These are phyloP conservation scores for Emmonsiellopsis sp. DNA, from an alignment of 2,329 filamentous ascomycete genomes.

Conservation along the genomic window DNA sequence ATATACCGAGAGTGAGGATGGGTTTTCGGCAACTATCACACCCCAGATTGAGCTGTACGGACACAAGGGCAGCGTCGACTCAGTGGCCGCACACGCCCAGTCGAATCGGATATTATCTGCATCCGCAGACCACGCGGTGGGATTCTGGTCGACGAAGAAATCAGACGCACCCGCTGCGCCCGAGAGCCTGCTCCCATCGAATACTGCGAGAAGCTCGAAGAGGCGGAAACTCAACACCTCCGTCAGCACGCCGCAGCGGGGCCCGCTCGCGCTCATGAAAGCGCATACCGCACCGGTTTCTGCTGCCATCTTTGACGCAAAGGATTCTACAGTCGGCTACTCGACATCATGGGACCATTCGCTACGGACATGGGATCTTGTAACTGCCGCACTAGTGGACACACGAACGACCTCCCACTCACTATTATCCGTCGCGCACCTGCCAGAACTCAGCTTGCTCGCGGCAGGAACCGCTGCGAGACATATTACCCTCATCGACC, in stretches of 20 bases:
- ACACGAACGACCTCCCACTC: slow-evolving; percentile 76
- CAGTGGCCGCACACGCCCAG: slow-evolving; percentile 61
- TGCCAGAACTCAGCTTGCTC: slow-evolving; percentile 55
- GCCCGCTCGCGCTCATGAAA: slow-evolving; percentile 63
- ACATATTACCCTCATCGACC: slow-evolving; percentile 89
- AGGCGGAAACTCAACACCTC: slow-evolving; percentile 61
- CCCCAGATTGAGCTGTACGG: slow-evolving; percentile 75
- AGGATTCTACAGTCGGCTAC: slow-evolving; percentile 82
- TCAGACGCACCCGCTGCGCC: slow-evolving; percentile 66
- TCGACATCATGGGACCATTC: slow-evolving; percentile 86
- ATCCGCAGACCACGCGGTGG: slow-evolving; percentile 71
- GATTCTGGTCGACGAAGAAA: slow-evolving; percentile 81
- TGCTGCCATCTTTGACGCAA: slow-evolving; percentile 72
- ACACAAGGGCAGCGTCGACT: slow-evolving; percentile 65
- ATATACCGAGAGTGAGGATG: slow-evolving; percentile 58
- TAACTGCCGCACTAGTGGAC: slow-evolving; percentile 68
- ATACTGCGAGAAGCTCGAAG: slow-evolving; percentile 57
- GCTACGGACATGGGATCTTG: slow-evolving; percentile 81
- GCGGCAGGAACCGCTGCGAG: slow-evolving; percentile 73
- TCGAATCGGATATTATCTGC: slow-evolving; percentile 75
- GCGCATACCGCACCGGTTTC: slow-evolving; percentile 67
- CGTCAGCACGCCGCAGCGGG: slow-evolving; percentile 57
- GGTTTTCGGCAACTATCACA: slow-evolving; percentile 53
- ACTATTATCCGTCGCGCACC: slow-evolving; percentile 66
- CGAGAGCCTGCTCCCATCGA: slow-evolving; percentile 56